Evolutionary conservation across 139 green algal genomes (phyloP).

Genomic region (Coelastrella sp.): DNA sequence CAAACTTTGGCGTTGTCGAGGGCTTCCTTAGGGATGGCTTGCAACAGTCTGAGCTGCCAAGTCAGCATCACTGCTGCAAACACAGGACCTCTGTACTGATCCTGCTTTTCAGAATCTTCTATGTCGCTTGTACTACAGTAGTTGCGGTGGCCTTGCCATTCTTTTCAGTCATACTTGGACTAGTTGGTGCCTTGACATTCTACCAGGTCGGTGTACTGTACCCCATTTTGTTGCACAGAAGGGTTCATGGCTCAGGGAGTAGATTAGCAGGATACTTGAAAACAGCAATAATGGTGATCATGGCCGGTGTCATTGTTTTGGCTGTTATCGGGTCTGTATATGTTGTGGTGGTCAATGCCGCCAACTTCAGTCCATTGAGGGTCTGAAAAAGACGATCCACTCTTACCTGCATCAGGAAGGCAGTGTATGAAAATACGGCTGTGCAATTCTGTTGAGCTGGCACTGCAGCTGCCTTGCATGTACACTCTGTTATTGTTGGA

Average conservation of each 20-base stretch:
- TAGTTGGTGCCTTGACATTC: conserved; percentile 4
- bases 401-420: too few relatives aligned
- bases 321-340: neutral
- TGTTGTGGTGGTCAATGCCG: neutral
- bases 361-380: neutral
- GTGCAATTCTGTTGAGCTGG: too few relatives aligned
- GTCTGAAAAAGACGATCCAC: too few relatives aligned
- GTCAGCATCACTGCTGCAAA: neutral
- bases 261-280: neutral
- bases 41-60: neutral
- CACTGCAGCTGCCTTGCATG: too few relatives aligned
- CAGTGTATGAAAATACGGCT: too few relatives aligned
- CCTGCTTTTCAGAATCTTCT: neutral
- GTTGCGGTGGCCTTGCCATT: conserved; percentile 2
- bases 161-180: conserved; percentile 16
- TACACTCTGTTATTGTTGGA: too few relatives aligned
- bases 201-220: conserved; percentile 9
- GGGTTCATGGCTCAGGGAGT: neutral
- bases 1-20: conserved; percentile 17
- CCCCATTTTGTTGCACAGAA: conserved; percentile 7
- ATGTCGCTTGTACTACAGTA: conserved; percentile 12
- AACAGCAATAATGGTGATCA: neutral
- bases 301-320: neutral
- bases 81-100: neutral
- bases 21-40: too few relatives aligned